Evolutionary conservation across 441 rosid genomes (phyloP), one percentile per base, ranked within the genome.

Genomic region (Euphorbia celastroides): DNA sequence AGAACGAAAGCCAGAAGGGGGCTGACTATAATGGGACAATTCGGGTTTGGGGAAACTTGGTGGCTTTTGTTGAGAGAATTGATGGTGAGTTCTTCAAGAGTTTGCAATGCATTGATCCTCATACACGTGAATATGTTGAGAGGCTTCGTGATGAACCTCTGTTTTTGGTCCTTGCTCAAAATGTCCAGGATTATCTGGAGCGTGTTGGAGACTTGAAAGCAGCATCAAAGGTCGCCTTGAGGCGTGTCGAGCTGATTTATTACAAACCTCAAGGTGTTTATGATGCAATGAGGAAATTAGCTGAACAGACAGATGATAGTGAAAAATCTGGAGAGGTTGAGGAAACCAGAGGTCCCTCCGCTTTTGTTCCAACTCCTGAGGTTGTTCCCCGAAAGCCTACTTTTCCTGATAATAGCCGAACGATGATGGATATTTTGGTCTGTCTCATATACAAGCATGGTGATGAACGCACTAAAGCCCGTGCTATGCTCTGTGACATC

Each of bases 401-500:
- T 30, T 87, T 89, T 70, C 86, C 86, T 50, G 93, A 87, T 71
- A 79, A 76, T 72, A 80, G 89, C 76, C 82, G 96, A 70, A 69
- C 81, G 31, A 72, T 85, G 84, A 87, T 89, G 93, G 93, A 89
- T 72, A 66, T 57, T 62, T 78, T 87, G 4, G 96, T 81, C 50
- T 82, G 90, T 54, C 89, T 87, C 58, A 89, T 83, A 46, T 89
- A 89, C 84, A 84, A 84, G 75, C 44, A 75, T 70, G 93, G 96
- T 38, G 96, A 89, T 78, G 96, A 89, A 66, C 76, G 93, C 50
- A 89, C 96, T 11, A 87, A 84, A 80, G 96, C 93, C 19, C 90
- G 96, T 60, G 93, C 96, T 1, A 83, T 89, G 90, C 80, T 89
- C 14, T 89, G 96, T 22, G 96, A 89, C 74, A 85, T 89, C 64